phyloP scores from a whole-genome alignment of 192 early-diverging fungal species.

The Entophlyctis luteolus region DNA sequence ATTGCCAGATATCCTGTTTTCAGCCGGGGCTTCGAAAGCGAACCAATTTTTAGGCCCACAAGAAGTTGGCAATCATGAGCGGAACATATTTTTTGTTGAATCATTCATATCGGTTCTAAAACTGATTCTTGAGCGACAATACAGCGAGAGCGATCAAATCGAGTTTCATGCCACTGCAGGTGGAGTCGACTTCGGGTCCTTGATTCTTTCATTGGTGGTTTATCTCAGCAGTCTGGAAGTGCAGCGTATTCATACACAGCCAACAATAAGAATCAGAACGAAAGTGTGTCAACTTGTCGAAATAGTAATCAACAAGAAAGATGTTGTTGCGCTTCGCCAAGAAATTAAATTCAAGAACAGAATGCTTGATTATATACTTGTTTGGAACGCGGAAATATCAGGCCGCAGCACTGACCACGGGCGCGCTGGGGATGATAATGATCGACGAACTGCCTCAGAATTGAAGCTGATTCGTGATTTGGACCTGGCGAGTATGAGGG shows the following conservation, averaged over 20 bases:
- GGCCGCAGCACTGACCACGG: not conserved
- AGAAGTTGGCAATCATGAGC: slow-evolving; percentile 51
- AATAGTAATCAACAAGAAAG: slow-evolving; percentile 69
- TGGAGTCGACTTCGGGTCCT: slow-evolving; percentile 64
- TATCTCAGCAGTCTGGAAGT: slow-evolving; percentile 65
- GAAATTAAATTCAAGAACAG: slow-evolving; percentile 72
- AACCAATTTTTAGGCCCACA: slow-evolving; percentile 58
- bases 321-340: slow-evolving; percentile 65
- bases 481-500: slow-evolving; percentile 74
- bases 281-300: slow-evolving; percentile 75
- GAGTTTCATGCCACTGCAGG: slow-evolving; percentile 3
- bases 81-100: slow-evolving; percentile 64
- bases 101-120: slow-evolving; percentile 71
- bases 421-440: not conserved
- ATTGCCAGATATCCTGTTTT: slow-evolving; percentile 28
- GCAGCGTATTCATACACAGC: slow-evolving; percentile 22
- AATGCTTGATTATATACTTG: slow-evolving; percentile 67
- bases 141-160: slow-evolving; percentile 10
- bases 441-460: not conserved
- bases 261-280: slow-evolving; percentile 64
- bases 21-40: slow-evolving; percentile 39
- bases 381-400: slow-evolving; percentile 71
- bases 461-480: slow-evolving; percentile 67
- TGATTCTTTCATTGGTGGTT: slow-evolving; percentile 63
- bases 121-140: slow-evolving; percentile 67